A percentile compares a stretch with the other conserved stretches of the same genome.
Evolutionary conservation across 495 filamentous ascomycete species (phyloP).

Genomic region (Hypomontagnella monticulosa): DNA sequence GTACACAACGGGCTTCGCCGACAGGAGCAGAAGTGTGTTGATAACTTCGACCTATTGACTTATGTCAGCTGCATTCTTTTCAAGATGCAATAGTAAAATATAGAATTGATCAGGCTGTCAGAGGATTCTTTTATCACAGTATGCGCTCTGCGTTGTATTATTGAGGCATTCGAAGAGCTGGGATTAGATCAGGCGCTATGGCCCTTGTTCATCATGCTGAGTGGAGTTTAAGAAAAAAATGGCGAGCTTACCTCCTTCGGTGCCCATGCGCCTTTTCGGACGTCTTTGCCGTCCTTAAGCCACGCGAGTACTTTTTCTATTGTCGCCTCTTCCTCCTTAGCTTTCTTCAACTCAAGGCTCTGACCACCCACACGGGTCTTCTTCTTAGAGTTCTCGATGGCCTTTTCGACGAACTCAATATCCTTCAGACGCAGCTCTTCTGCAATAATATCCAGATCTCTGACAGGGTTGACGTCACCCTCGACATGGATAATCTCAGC

Average conservation of each 20-base stretch:
- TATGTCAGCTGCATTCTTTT: slow-evolving; percentile 43
- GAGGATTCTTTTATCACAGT: slow-evolving; percentile 78
- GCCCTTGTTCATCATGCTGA: slow-evolving; percentile 96
- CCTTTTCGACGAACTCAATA: slow-evolving; percentile 98
- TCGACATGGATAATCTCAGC: slow-evolving; percentile 99
- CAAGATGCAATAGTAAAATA: slow-evolving; percentile 39
- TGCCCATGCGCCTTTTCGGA: slow-evolving; percentile 87
- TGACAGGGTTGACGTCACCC: slow-evolving; percentile 93
- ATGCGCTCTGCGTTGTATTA: slow-evolving; percentile 74
- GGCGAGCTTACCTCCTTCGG: slow-evolving; percentile 89
- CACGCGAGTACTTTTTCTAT: slow-evolving; percentile 86
- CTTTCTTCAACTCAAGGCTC: slow-evolving; percentile 97
- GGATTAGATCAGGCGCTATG: slow-evolving; percentile 93
- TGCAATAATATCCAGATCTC: slow-evolving; percentile 95
- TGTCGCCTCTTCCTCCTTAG: slow-evolving; percentile 92
- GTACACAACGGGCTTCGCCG: slow-evolving; percentile 97
- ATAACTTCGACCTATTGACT: slow-evolving; percentile 87
- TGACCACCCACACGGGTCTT: slow-evolving; percentile 94
- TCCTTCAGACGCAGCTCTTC: slow-evolving; percentile 98
- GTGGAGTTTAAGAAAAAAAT: slow-evolving; percentile 42
- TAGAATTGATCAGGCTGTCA: slow-evolving; percentile 60
- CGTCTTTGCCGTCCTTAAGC: slow-evolving; percentile 88
- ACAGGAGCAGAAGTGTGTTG: slow-evolving; percentile 94
- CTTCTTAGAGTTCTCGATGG: slow-evolving; percentile 87
- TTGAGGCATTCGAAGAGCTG: slow-evolving; percentile 97